Base-by-base conservation (phyloP, 1,284 basidiomycete genomes). In the Neolentinus lepideus region DNA sequence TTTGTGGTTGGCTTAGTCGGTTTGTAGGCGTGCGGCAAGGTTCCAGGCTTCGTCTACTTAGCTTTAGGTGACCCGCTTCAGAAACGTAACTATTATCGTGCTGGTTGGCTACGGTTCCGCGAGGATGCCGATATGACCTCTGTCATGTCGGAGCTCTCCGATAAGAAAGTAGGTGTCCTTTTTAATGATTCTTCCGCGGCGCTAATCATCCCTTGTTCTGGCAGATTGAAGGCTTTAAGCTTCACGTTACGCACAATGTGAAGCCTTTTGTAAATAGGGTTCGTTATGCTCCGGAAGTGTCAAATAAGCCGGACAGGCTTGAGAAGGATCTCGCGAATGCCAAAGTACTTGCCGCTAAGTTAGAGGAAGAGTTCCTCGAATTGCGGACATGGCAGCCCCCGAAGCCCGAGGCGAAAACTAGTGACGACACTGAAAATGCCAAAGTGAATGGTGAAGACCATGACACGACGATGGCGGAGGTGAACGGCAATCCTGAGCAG, bases 211-310 rank as follows among this genome's bases (percentile, higher is more conserved):
- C 54, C 36, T 60, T 27, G 6, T 56, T 26, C 53, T 56, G 56
- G 21, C 61, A 96, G 94, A 90, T 97, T 65, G 92, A 94, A 69
- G 89, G 88, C 54, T 95, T 96, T 75, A 94, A 92, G 62, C 75
- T 96, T 54, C 92, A 96, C 69, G 88, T 96, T 64, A 85, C 83
- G 21, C 87, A 92, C 67, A 92, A 88, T 64, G 79, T 81, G 29
- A 85, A 85, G 55, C 85, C 92, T 14, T 90, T 92, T 68, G 79
- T 84, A 54, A 88, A 87, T 60, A 80, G 86, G 59, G 74, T 91
- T 57, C 85, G 92, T 45, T 83, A 83, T 60, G 82, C 93, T 2
- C 92, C 94, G 19, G 85, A 92, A 61, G 80, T 89, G 24, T 85
- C 90, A 16, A 90, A 85, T 67, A 80, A 80, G 54, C 85, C 90